Evolutionary conservation across 768 basidiomycete genomes (phyloP).

Genomic region (Panaeolus papilionaceus): DNA sequence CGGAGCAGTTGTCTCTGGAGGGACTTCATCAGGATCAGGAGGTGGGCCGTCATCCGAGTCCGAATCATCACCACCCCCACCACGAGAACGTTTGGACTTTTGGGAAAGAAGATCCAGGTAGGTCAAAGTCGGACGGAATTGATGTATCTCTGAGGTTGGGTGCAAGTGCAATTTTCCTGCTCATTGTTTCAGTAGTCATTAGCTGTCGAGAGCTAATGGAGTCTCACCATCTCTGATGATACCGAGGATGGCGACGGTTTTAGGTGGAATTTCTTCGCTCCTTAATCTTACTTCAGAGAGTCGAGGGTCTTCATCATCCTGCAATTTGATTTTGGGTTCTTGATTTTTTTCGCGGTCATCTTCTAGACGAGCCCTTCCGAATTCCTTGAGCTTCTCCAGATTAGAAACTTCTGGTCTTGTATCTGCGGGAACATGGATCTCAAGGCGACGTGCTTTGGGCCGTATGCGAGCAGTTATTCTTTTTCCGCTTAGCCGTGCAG

Average conservation of each 20-base stretch:
- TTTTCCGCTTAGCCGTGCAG: constrained; percentile 75
- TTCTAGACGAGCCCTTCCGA: constrained; percentile 69
- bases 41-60: constrained; percentile 84
- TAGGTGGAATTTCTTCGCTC: constrained; percentile 73
- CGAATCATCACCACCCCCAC: constrained; percentile 59
- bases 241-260: constrained; percentile 77
- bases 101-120: constrained; percentile 78
- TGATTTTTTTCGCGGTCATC: constrained; percentile 85
- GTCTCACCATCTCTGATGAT: constrained; percentile 71
- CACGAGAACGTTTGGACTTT: constrained; percentile 58
- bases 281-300: constrained; percentile 73
- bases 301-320: constrained; percentile 61
- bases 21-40: constrained; percentile 77
- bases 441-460: constrained; percentile 62
- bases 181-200: constrained; percentile 22
- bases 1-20: constrained; percentile 48
- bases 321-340: constrained; percentile 49
- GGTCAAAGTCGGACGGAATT: constrained; percentile 82
- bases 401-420: constrained; percentile 84
- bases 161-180: constrained; percentile 78
- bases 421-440: constrained; percentile 86
- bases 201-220: constrained; percentile 15
- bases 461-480: constrained; percentile 78
- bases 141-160: constrained; percentile 79
- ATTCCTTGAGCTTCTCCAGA: constrained; percentile 65